Evolutionary conservation across 257 asterid species (phyloP).

Genomic region (Solanum chmielewskii): DNA sequence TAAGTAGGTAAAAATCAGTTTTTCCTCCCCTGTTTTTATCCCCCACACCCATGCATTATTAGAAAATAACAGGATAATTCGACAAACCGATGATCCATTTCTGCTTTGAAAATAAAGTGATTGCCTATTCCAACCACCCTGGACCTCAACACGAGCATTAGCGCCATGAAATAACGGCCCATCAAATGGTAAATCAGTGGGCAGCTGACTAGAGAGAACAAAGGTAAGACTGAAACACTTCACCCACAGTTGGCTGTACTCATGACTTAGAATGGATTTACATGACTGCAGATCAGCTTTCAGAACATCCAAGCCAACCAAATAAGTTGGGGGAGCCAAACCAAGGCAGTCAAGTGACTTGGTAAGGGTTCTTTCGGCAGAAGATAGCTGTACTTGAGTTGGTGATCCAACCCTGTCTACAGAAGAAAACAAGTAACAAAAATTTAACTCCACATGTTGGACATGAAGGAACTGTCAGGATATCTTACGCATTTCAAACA

Average conservation of each 20-base stretch:
- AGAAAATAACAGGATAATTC: constrained; percentile 1
- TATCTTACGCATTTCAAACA: neutral
- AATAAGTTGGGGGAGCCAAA: constrained; percentile 28
- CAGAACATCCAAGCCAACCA: constrained; percentile 26
- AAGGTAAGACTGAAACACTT: constrained; percentile 29
- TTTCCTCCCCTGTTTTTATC: neutral
- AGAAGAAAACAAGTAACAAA: neutral
- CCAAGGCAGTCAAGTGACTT: constrained; percentile 10
- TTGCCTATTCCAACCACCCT: constrained; percentile 23
- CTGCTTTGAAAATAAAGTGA: constrained; percentile 28
- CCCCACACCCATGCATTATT: neutral
- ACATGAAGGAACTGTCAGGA: neutral
- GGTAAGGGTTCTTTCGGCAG: neutral
- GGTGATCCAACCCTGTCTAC: constrained; percentile 18
- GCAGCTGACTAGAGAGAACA: constrained; percentile 32
- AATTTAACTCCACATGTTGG: neutral
- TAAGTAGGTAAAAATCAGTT: neutral
- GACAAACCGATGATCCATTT: constrained; percentile 25
- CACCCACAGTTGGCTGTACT: constrained; percentile 21
- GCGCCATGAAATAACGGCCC: constrained; percentile 36
- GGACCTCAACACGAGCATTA: constrained; percentile 32
- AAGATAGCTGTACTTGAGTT: neutral
- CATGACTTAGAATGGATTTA: constrained; percentile 11
- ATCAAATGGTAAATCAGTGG: constrained; percentile 4
- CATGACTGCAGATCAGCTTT: constrained; percentile 15